Evolutionary conservation across 495 filamentous ascomycete species (phyloP).

Genomic region (Xylaria bambusicola): DNA sequence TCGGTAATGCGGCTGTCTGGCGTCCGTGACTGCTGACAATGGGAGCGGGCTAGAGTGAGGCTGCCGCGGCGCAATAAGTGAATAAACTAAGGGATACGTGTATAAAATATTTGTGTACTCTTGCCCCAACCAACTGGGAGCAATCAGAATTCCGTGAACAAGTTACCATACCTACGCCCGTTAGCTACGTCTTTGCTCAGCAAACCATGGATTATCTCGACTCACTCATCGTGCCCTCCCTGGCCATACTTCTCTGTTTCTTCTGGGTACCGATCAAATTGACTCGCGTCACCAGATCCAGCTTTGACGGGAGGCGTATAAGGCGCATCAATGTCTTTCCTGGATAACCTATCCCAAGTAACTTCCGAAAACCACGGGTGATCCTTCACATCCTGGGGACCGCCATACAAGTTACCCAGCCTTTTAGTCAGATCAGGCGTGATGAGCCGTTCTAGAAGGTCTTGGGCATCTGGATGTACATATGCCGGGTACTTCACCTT

Average conservation of each 20-base stretch:
- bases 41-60: neutral
- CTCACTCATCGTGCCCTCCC: slow-evolving; percentile 78
- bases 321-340: slow-evolving; percentile 97
- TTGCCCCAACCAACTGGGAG: slow-evolving; percentile 1
- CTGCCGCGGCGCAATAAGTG: neutral
- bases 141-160: slow-evolving; percentile 72
- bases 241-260: slow-evolving; percentile 89
- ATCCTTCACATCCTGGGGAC: slow-evolving; percentile 90
- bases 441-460: slow-evolving; percentile 88
- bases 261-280: slow-evolving; percentile 97
- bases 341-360: slow-evolving; percentile 89
- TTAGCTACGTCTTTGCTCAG: slow-evolving; percentile 17
- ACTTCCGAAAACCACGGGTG: slow-evolving; percentile 97
- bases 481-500: slow-evolving; percentile 95
- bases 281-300: slow-evolving; percentile 91
- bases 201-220: slow-evolving; percentile 31
- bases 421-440: slow-evolving; percentile 94
- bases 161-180: slow-evolving; percentile 60
- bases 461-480: slow-evolving; percentile 89
- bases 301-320: slow-evolving; percentile 96
- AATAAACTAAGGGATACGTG: neutral
- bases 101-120: neutral
- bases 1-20: too few species aligned
- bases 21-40: neutral
- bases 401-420: slow-evolving; percentile 88